Base-by-base conservation (phyloP, 768 basidiomycete genomes). In the Boletus tylopilopsis region DNA sequence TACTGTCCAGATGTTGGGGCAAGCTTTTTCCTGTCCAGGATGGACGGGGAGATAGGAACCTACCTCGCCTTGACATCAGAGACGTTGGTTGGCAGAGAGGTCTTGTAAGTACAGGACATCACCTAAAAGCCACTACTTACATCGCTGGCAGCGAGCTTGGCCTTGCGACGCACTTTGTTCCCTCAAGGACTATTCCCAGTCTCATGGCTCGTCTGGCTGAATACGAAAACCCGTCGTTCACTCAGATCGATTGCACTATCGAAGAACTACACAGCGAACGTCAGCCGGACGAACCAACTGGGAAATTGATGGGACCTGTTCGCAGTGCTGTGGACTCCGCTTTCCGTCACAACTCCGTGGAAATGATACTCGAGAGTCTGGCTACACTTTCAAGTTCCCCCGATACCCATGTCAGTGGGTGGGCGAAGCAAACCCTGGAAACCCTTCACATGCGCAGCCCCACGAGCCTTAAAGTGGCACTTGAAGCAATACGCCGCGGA, bases 1-100 rank as follows among this genome's bases (percentile, higher is more conserved):
- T 92, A 90, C 64, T 82, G 73, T 55, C 94, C 95, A 24, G 95
- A 99, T 68, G 94, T 99, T 22, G 96, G 96, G 18, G 87, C 86
- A 24, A 93, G 81, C 59, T 90, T 82, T 71, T 94, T 93, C 73
- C 73, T 99, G 42, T 85, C 93, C 32, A 81, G 85, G 55, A 70
- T 97, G 52, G 96, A 99, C 62, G 96, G 96, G 11, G 76, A 92
- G 56, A 63, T 98, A 38, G 96, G 96, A 35, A 87, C 92, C n/a
- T 99, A 95, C 72, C 81, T 98, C 36, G 91, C 84, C 11, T 71
- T 99, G 56, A 97, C 94, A 9, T 83, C 85, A 6, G 79, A 84
- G 39, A 72, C 73, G 0, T 49, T 98, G 46, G 73, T 62, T 34
- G 96, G 95, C 6, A 79, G 92, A 57, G 87, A 83, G 9, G 90